Evolutionary conservation across 768 basidiomycete genomes (phyloP), one percentile per base, ranked within the genome.

Genomic region (Amanita fuliginea): DNA sequence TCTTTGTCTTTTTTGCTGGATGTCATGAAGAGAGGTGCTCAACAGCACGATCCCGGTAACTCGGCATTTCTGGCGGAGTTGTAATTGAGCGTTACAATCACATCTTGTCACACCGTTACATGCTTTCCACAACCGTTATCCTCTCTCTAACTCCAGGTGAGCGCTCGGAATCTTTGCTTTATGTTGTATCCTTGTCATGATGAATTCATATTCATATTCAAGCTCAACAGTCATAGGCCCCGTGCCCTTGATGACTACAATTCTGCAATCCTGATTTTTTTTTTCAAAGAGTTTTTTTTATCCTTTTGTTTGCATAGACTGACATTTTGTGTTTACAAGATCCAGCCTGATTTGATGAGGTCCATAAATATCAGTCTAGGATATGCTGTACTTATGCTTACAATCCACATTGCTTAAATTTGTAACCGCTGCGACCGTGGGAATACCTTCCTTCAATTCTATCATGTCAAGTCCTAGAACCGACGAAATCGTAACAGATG

Each of bases 151-250:
- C 30, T 30, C 10, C 9, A 40, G 39, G 46, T 55, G 33, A 53
- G 42, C 30, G 16, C 6, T 4, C 2, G 7, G 4, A n/a, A 21
- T 13, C 9, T 21, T 11, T 2, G 14, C 6, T 11, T 13, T n/a
- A 7, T 14, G 11, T 26, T 16, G 6, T 8, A 8, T 11, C 14
- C 42, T 13, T 42, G 24, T 3, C 1, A 57, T 70, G 76, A 77
- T 78, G 76, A 78, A 70, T 54, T 70, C 58, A 63, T 67, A 62
- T 59, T 72, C 75, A 76, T 71, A 78, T 71, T 65, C 75, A 78
- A 78, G 74, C 76, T 78, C 74, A 78, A 76, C 76, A 78, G 75
- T 77, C 76, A 42, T 49, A 49, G 48, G 41, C 69, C 66, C 69
- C 2, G 30, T 30, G 30, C 66, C 67, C 53, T 53, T 76, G 75